Evolutionary conservation across 257 asterid species (phyloP).

Genomic region (Ophiorrhiza pumila): DNA sequence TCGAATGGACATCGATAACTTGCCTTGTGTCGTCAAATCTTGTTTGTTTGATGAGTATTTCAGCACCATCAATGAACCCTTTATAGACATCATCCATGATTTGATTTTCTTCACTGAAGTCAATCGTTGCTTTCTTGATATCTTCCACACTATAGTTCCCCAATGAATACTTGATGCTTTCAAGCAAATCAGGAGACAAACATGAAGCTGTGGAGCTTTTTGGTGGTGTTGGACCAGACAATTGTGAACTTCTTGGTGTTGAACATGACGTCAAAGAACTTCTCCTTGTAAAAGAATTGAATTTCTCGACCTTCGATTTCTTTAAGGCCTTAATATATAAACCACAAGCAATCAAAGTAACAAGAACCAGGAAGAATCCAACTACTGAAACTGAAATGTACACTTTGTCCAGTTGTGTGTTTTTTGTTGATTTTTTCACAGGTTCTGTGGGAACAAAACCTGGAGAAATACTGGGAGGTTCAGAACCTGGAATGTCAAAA

Average conservation of each 20-base stretch:
- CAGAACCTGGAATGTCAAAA: slow-evolving; percentile 30
- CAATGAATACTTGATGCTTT: slow-evolving; percentile 54
- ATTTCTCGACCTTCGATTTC: slow-evolving; percentile 31
- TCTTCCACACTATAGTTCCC: slow-evolving; percentile 49
- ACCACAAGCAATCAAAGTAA: slow-evolving; percentile 33
- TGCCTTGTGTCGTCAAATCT: slow-evolving; percentile 39
- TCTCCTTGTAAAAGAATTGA: slow-evolving; percentile 16
- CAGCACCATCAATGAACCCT: slow-evolving; percentile 42
- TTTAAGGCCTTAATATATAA: slow-evolving; percentile 39
- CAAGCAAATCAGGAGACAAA: slow-evolving; percentile 65
- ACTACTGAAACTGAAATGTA: slow-evolving; percentile 40
- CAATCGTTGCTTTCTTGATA: slow-evolving; percentile 36
- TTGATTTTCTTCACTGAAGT: slow-evolving; percentile 31
- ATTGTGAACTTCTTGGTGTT: slow-evolving; percentile 42
- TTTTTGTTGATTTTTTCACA: slow-evolving; percentile 14
- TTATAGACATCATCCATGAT: slow-evolving; percentile 37
- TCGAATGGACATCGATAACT: slow-evolving; percentile 60
- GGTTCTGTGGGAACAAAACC: slow-evolving; percentile 51
- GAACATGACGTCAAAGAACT: slow-evolving; percentile 43
- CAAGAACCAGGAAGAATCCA: slow-evolving; percentile 37
- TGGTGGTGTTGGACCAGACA: slow-evolving; percentile 36
- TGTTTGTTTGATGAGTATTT: slow-evolving; percentile 46
- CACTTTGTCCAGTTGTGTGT: slow-evolving; percentile 28
- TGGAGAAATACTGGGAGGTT: slow-evolving; percentile 46
- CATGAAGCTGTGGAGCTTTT: slow-evolving; percentile 50